Conservation (phyloP, 1,139 yeast genomes). For the Sugiyamaella paludigena region DNA sequence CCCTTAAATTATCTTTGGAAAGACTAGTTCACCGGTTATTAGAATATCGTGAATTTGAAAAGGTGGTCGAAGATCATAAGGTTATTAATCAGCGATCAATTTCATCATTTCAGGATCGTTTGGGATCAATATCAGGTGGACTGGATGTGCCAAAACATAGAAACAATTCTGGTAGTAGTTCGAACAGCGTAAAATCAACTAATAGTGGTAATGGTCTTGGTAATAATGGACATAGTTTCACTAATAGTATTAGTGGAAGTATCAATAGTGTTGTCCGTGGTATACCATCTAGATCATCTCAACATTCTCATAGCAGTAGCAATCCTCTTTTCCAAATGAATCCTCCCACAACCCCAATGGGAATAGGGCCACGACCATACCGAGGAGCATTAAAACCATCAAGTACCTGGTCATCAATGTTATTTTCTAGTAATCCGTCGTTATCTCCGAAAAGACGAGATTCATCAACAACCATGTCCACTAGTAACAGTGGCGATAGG, state of each 20-base stretch:
- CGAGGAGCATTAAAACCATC: conserved; percentile 14
- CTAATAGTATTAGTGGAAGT: conserved; percentile 11
- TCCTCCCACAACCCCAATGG: conserved; percentile 7
- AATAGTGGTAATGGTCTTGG: background rate
- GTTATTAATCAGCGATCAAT: conserved; percentile 29
- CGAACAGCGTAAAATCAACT: background rate
- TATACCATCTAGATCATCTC: conserved; percentile 4
- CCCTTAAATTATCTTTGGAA: conserved; percentile 35
- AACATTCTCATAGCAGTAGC: conserved; percentile 9
- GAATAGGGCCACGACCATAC: conserved; percentile 3
- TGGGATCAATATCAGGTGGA: conserved; percentile 20
- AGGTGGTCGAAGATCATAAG: conserved; percentile 31
- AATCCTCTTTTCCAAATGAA: conserved; percentile 13
- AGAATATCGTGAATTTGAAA: conserved; percentile 34
- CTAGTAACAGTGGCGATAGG: background rate
- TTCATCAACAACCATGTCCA: conserved; percentile 1
- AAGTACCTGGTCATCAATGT: conserved; percentile 19
- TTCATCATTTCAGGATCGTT: conserved; percentile 32
- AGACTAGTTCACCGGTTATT: conserved; percentile 37
- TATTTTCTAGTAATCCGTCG: conserved; percentile 9
- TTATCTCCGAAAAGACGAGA: background rate
- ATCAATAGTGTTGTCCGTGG: conserved; percentile 7
- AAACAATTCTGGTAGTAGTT: background rate
- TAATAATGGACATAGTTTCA: conserved; percentile 4
- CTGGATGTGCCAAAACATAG: conserved; percentile 14